Evolutionary conservation across 106 monocot species (phyloP).

Genomic region (Phalaenopsis aphrodite): DNA sequence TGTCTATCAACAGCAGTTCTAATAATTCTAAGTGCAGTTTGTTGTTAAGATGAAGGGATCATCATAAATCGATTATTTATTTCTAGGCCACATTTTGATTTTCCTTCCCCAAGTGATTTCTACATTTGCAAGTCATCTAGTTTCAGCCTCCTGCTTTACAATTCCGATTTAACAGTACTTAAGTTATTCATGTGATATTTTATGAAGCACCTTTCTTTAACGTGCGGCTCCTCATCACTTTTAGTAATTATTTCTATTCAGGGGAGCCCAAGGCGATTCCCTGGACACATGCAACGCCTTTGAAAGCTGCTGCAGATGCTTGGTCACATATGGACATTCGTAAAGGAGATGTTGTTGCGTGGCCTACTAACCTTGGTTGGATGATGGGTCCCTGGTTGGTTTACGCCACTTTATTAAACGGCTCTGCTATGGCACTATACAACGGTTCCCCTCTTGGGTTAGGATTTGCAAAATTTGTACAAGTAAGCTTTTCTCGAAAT

Average conservation of each 20-base stretch:
- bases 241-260: slow-evolving; percentile 17
- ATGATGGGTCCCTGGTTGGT: slow-evolving; percentile 99
- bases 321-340: slow-evolving; percentile 88
- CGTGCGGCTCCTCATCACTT: background rate
- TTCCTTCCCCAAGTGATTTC: background rate
- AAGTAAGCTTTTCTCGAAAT: slow-evolving; percentile 30
- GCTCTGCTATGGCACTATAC: slow-evolving; percentile 88
- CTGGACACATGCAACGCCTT: slow-evolving; percentile 85
- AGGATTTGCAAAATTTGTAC: slow-evolving; percentile 89
- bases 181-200: background rate
- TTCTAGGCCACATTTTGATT: background rate
- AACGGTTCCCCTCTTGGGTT: slow-evolving; percentile 82
- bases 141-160: background rate
- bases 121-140: background rate
- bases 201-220: background rate
- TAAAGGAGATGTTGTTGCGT: slow-evolving; percentile 91
- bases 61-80: background rate
- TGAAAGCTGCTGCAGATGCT: slow-evolving; percentile 94
- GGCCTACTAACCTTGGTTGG: slow-evolving; percentile 99
- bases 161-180: background rate
- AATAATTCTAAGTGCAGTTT: background rate
- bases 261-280: slow-evolving; percentile 98
- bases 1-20: background rate
- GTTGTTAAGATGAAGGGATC: background rate
- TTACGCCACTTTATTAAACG: slow-evolving; percentile 89